A percentile compares a stretch with the other conserved stretches of the same genome.
phyloP scores from a whole-genome alignment of 208 protist genomes.

The Leishmania amazonensis region DNA sequence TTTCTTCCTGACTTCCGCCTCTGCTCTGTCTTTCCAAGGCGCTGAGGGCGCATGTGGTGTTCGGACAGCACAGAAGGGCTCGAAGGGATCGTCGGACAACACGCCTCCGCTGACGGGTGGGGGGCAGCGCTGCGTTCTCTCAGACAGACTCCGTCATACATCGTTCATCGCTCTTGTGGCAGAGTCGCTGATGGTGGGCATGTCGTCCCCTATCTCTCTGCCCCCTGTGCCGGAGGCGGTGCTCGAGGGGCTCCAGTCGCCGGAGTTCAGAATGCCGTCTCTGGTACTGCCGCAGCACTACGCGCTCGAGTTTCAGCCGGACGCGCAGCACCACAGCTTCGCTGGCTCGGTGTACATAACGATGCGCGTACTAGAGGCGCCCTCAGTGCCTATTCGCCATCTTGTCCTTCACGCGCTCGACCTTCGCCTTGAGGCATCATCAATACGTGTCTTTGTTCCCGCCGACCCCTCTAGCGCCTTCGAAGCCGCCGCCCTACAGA shows the following conservation, averaged over 20 bases:
- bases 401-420: constrained; percentile 49
- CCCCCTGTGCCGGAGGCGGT: not conserved
- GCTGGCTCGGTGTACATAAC: constrained; percentile 34
- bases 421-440: constrained; percentile 11
- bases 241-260: constrained; percentile 15
- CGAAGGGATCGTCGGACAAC: not conserved
- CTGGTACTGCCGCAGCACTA: constrained; percentile 46
- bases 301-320: constrained; percentile 46
- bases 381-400: constrained; percentile 19
- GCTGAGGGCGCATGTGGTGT: not conserved
- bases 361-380: constrained; percentile 23
- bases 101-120: not conserved
- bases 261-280: constrained; percentile 26
- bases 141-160: not conserved
- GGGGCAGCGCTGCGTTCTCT: not conserved
- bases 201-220: not conserved
- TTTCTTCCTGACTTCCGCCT: not conserved
- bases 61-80: not conserved
- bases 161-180: not conserved
- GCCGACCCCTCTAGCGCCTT: not conserved
- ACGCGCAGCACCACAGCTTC: constrained; percentile 24
- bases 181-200: not conserved
- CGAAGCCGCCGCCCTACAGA: not conserved
- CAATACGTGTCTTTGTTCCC: constrained; percentile 10
- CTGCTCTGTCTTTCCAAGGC: not conserved